A percentile compares a stretch with the other conserved stretches of the same genome.
Conservation (phyloP, 73 alveolate genomes). For the Blepharisma japonicum region DNA sequence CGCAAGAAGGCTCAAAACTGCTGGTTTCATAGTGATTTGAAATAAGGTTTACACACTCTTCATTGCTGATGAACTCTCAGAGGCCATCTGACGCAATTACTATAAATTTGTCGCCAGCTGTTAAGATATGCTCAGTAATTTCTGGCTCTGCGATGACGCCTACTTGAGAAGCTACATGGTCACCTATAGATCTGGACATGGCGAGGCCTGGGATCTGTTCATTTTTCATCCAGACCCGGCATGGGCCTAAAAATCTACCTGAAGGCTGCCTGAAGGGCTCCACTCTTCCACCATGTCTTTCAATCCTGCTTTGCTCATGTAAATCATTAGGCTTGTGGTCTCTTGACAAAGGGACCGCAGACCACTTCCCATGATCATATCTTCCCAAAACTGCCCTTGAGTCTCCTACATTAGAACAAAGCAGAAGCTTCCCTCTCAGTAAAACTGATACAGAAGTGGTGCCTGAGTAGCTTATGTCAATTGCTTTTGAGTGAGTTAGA, state of each 20-base stretch:
- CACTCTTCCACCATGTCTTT: slow-evolving; percentile 72
- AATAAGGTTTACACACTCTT: not conserved
- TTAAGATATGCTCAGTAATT: slow-evolving; percentile 15
- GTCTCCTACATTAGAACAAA: slow-evolving; percentile 62
- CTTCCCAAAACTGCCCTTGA: slow-evolving; percentile 53
- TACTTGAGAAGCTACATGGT: slow-evolving; percentile 76
- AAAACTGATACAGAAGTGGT: slow-evolving; percentile 48
- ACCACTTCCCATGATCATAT: slow-evolving; percentile 38
- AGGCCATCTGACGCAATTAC: slow-evolving; percentile 82
- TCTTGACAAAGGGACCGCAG: slow-evolving; percentile 46
- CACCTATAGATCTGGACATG: slow-evolving; percentile 97
- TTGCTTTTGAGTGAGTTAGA: not conserved
- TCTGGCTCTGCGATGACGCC: slow-evolving; percentile 88
- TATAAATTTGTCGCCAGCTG: slow-evolving; percentile 53
- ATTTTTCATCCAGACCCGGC: slow-evolving; percentile 71
- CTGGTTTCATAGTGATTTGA: not conserved
- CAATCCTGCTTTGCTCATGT: slow-evolving; percentile 71
- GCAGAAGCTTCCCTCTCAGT: slow-evolving; percentile 33
- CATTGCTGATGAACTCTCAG: slow-evolving; percentile 63
- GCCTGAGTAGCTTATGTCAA: slow-evolving; percentile 53
- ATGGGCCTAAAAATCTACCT: slow-evolving; percentile 74
- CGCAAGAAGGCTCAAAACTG: not conserved
- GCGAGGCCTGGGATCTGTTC: slow-evolving; percentile 93
- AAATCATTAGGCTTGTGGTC: slow-evolving; percentile 84
- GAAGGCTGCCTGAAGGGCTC: slow-evolving; percentile 59